These are phyloP conservation scores for Alternaria novae-zelandiae DNA, from an alignment of 2,329 filamentous ascomycete species.

Conservation along the genomic window DNA sequence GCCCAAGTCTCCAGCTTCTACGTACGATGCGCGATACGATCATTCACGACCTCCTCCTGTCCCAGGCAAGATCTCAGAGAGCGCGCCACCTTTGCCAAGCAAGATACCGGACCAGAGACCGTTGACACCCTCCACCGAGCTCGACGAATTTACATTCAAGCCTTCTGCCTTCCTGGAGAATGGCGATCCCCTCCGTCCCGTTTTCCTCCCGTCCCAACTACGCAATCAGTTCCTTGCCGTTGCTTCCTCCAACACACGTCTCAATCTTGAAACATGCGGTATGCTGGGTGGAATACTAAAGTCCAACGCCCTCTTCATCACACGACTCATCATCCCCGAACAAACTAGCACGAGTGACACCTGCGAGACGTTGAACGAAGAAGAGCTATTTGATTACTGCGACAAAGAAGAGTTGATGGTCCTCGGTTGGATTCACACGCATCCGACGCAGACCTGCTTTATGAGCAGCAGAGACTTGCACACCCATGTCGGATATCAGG, in stretches of 20 bases:
- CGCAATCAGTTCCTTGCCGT: conserved; percentile 76
- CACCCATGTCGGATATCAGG: conserved; percentile 91
- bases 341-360: conserved; percentile 91
- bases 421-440: conserved; percentile 97
- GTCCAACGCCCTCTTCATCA: conserved; percentile 92
- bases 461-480: conserved; percentile 95
- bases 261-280: conserved; percentile 91
- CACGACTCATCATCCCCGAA: conserved; percentile 85
- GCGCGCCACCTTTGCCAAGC: conserved; percentile 39
- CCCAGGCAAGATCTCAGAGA: conserved; percentile 37
- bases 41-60: conserved; percentile 31
- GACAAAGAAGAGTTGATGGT: conserved; percentile 83
- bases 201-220: conserved; percentile 82
- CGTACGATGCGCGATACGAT: conserved; percentile 16
- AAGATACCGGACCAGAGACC: conserved; percentile 41
- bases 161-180: conserved; percentile 90
- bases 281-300: conserved; percentile 90
- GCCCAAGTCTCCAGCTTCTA: conserved; percentile 34
- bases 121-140: conserved; percentile 46
- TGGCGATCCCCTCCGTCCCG: conserved; percentile 81
- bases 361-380: conserved; percentile 91
- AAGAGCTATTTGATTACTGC: conserved; percentile 85
- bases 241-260: conserved; percentile 76
- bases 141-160: conserved; percentile 76
- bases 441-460: conserved; percentile 95